These are phyloP conservation scores for Wickerhamomyces chambardii DNA, from an alignment of 805 yeast species.

Conservation along the genomic window DNA sequence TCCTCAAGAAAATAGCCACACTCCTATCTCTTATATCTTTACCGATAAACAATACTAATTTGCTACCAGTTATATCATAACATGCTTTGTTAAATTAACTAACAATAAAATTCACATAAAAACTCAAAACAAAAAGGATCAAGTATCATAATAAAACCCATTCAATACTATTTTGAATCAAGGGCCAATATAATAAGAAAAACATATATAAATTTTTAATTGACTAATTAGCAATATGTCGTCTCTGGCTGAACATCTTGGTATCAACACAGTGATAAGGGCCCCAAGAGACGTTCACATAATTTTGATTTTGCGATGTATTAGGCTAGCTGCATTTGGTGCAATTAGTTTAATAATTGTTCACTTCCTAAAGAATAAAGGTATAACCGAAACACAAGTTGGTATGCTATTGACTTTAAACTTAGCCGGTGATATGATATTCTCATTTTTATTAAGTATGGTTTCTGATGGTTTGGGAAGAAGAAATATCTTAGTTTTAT, in stretches of 20 bases:
- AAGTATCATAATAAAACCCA: too few relatives aligned
- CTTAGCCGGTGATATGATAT: conserved; percentile 39
- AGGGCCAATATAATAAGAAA: too few relatives aligned
- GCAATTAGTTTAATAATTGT: conserved; percentile 30
- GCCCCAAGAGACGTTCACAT: conserved; percentile 21
- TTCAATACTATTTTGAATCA: too few relatives aligned
- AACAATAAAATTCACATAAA: too few relatives aligned
- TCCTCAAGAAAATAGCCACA: too few relatives aligned
- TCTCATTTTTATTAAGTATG: conserved; percentile 36
- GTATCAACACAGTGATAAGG: conserved; percentile 13
- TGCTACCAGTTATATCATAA: too few relatives aligned
- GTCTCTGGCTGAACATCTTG: conserved; percentile 5
- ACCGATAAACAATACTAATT: too few relatives aligned
- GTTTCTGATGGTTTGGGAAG: conserved; percentile 41
- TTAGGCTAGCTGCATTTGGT: conserved; percentile 27
- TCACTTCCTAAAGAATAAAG: conserved; percentile 31
- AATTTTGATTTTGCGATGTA: conserved; percentile 20
- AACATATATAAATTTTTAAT: too few relatives aligned
- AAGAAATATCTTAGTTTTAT: conserved; percentile 25
- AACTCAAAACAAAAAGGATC: too few relatives aligned
- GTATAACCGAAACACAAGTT: conserved; percentile 30
- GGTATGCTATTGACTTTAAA: conserved; percentile 43
- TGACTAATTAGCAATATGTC: not conserved
- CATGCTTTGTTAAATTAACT: too few relatives aligned
- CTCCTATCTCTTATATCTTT: too few relatives aligned